Evolutionary conservation across 1,139 yeast species (phyloP).

Genomic region (Debaryomyces sp.): DNA sequence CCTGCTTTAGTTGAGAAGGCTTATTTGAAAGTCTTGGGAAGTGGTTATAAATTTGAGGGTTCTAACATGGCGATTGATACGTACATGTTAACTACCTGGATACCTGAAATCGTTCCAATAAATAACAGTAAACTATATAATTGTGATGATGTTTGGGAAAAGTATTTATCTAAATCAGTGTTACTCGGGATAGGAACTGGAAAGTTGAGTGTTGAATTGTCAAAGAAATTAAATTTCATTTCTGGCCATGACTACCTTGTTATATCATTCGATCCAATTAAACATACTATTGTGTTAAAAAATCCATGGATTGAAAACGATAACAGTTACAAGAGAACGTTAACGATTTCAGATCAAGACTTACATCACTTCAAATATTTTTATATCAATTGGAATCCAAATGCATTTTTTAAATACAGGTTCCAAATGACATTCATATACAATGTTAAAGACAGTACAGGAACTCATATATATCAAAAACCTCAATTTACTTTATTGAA

Average conservation of each 20-base stretch:
- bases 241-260: constrained; percentile 73
- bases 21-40: constrained; percentile 61
- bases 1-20: constrained; percentile 82
- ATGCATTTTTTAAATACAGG: constrained; percentile 28
- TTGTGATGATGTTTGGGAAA: constrained; percentile 35
- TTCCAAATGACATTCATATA: constrained; percentile 39
- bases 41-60: constrained; percentile 67
- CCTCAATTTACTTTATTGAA: constrained; percentile 56
- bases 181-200: constrained; percentile 76
- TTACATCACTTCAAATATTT: constrained; percentile 51
- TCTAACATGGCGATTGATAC: constrained; percentile 83
- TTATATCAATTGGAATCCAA: constrained; percentile 71
- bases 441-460: constrained; percentile 15
- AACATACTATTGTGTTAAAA: constrained; percentile 30
- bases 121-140: constrained; percentile 27
- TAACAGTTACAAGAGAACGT: constrained; percentile 19
- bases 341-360: constrained; percentile 27
- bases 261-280: constrained; percentile 12
- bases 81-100: constrained; percentile 67
- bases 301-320: constrained; percentile 54
- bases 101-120: constrained; percentile 63
- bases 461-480: constrained; percentile 28
- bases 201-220: constrained; percentile 38
- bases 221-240: constrained; percentile 42
- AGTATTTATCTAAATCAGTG: constrained; percentile 37